Conservation (phyloP, 768 basidiomycete species). For the Pilatotrama ljubarskyi region DNA sequence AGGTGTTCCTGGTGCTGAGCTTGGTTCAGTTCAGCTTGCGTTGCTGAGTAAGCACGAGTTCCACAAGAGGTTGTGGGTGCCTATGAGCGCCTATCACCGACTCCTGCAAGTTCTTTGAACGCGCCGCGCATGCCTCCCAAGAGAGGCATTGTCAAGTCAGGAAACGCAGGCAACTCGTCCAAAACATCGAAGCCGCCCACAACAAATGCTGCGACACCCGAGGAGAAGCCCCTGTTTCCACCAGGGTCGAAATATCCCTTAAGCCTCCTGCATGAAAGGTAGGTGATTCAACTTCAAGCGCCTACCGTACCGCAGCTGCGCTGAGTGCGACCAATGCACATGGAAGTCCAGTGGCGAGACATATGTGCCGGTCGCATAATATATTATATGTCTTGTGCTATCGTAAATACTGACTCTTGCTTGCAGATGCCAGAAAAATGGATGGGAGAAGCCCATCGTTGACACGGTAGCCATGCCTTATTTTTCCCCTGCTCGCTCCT, state of each 20-base stretch:
- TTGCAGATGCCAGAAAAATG: constrained; percentile 79
- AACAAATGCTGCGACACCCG: constrained; percentile 16
- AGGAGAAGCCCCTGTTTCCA: constrained; percentile 71
- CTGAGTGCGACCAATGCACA: neutral
- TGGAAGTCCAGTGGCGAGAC: neutral
- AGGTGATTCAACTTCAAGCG: no score
- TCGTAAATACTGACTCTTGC: neutral
- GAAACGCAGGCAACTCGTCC: constrained; percentile 86
- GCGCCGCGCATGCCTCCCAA: constrained; percentile 55
- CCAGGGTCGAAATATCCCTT: constrained; percentile 84
- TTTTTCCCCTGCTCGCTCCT: neutral
- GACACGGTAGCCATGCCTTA: constrained; percentile 53
- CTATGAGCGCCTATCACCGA: constrained; percentile 5
- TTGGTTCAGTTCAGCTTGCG: neutral
- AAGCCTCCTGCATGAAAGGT: constrained; percentile 79
- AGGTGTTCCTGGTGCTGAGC: neutral
- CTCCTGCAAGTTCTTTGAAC: neutral
- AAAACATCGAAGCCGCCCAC: constrained; percentile 42
- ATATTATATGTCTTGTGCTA: neutral
- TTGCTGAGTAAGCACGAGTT: constrained; percentile 7
- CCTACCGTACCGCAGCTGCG: neutral
- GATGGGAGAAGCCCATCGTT: constrained; percentile 84
- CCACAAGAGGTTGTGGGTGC: neutral
- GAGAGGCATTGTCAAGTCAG: constrained; percentile 81
- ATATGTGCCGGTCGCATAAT: neutral